These are phyloP conservation scores for Lasiosphaeriaceae sp. DNA, from an alignment of 495 filamentous ascomycete genomes.

Conservation along the genomic window DNA sequence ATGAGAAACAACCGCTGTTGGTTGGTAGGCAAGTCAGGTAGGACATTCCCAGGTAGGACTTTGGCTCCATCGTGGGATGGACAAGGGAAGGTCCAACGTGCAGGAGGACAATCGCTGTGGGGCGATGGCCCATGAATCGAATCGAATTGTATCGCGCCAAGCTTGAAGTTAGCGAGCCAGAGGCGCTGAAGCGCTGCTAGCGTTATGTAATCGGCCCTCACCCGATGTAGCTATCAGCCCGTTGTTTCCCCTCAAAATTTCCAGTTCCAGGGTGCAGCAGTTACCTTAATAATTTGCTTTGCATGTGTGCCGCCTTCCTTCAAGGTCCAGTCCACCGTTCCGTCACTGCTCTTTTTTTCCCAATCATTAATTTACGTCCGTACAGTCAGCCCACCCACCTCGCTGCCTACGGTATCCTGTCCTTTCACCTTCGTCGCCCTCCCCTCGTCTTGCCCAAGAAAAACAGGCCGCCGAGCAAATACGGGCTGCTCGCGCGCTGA, in stretches of 20 bases:
- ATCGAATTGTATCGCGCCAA: conserved; percentile 4
- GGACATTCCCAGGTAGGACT: too few relatives aligned
- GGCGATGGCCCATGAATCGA: not conserved
- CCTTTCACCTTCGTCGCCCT: not conserved
- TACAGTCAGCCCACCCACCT: not conserved
- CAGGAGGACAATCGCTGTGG: not conserved
- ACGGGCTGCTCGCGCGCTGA: conserved; percentile 1
- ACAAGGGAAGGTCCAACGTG: not conserved
- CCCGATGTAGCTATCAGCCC: conserved; percentile 20
- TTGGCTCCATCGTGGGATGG: too few relatives aligned
- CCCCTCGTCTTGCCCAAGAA: not conserved
- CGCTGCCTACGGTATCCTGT: not conserved
- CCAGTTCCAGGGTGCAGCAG: not conserved
- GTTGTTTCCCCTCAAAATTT: conserved; percentile 30
- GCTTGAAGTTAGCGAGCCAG: not conserved
- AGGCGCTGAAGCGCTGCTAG: not conserved
- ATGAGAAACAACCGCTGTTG: too few relatives aligned
- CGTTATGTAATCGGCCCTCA: conserved; percentile 20
- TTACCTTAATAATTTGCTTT: not conserved
- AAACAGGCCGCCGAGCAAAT: not conserved
- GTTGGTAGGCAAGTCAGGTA: too few relatives aligned
- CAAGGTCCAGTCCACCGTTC: not conserved
- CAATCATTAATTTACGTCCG: not conserved
- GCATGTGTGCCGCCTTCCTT: conserved; percentile 4
- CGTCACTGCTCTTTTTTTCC: not conserved